phyloP scores from a whole-genome alignment of 2,329 filamentous ascomycete species.

The Didymella pinodella region DNA sequence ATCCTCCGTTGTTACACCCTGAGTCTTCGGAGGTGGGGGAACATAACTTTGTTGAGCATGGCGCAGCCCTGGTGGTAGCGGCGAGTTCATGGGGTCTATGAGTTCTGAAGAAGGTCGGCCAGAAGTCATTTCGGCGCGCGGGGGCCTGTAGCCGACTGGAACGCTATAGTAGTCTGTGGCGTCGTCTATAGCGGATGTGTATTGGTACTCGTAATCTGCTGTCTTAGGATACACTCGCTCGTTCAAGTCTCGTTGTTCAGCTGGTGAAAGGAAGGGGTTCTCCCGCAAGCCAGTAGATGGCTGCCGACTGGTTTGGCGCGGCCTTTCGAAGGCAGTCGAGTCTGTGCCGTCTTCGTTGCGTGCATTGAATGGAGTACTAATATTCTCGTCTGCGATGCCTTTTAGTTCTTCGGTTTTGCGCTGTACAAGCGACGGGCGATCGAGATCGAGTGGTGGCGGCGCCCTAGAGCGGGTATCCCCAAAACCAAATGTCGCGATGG shows the following conservation, averaged over 20 bases:
- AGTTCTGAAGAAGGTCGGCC: conserved; percentile 26
- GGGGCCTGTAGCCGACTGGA: conserved; percentile 22
- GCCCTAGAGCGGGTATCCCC: conserved; percentile 26
- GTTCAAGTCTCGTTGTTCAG: conserved; percentile 5
- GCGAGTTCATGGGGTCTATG: conserved; percentile 16
- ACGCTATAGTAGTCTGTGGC: conserved; percentile 21
- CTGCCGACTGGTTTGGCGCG: conserved; percentile 5
- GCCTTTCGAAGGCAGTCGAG: conserved; percentile 2
- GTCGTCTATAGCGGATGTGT: conserved; percentile 18
- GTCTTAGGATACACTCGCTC: conserved; percentile 21
- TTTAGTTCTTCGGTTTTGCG: conserved; percentile 28
- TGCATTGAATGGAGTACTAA: conserved; percentile 35
- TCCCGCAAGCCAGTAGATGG: background rate
- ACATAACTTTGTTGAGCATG: background rate
- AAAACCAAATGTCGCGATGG: conserved; percentile 34
- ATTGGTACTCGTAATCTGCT: conserved; percentile 17
- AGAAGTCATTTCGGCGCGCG: background rate
- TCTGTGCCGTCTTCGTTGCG: conserved; percentile 29
- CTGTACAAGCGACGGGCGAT: conserved; percentile 12
- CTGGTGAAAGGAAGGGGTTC: conserved; percentile 19
- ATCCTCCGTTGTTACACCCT: conserved; percentile 23
- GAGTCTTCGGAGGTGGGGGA: conserved; percentile 18
- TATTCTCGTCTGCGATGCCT: conserved; percentile 32
- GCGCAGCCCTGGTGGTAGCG: background rate
- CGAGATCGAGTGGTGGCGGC: conserved; percentile 16